Conservation (phyloP, 1,139 yeast species). For the Hansenula anomala region DNA sequence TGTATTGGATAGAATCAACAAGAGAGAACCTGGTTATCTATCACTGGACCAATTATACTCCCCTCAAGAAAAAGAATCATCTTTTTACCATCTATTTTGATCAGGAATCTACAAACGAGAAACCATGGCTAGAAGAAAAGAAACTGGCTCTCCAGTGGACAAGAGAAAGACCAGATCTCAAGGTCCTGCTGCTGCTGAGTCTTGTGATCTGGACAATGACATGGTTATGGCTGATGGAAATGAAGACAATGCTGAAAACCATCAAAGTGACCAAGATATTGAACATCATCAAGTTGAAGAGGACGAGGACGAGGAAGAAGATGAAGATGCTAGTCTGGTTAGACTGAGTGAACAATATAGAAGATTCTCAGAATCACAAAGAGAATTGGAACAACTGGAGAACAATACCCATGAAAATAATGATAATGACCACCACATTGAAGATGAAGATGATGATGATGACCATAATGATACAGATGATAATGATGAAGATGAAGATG, state of each 20-base stretch:
- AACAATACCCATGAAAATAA: constrained; percentile 12
- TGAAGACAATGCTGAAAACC: constrained; percentile 16
- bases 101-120: no score
- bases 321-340: constrained; percentile 19
- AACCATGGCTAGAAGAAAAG: no score
- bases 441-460: constrained; percentile 14
- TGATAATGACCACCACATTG: constrained; percentile 24
- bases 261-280: constrained; percentile 10
- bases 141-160: not conserved
- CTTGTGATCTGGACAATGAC: not conserved
- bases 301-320: constrained; percentile 22
- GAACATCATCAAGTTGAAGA: constrained; percentile 11
- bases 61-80: no score
- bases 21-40: no score
- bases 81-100: not conserved
- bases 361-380: constrained; percentile 15
- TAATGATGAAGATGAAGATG: constrained; percentile 21
- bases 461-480: constrained; percentile 19
- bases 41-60: no score
- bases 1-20: no score
- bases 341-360: constrained; percentile 19
- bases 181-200: no score
- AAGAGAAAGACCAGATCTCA: not conserved
- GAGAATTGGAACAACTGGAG: constrained; percentile 11
- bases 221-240: constrained; percentile 10